Evolutionary conservation across 495 filamentous ascomycete genomes (phyloP), one percentile per base, ranked within the genome.

Genomic region (Tuber melanosporum): DNA sequence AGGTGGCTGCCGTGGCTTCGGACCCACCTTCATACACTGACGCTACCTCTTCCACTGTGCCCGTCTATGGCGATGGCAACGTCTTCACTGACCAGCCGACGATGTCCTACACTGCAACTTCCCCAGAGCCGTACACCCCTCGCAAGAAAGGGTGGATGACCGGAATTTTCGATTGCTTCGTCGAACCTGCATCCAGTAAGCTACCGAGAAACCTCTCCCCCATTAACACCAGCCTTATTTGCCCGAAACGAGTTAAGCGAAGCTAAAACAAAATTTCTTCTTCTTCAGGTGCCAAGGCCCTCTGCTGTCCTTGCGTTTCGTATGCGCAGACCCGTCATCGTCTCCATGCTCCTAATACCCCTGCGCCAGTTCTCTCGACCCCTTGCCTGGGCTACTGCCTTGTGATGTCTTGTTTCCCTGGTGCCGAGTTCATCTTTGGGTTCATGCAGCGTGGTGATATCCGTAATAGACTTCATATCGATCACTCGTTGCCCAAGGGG

Each of bases 321-420:
- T 83, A 83, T 71, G 81, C 81, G 10, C 81, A 83, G 49, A 83
- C 81, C 20, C 81, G 81, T 41, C 81, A 83, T 74, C 81, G 81
- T 45, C 78, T 83, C 39, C 81, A 82, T 70, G 66, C 75, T 46
- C 81, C 81, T 14, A 77, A 77, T 26, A 83, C 81, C n/a, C 78
- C 82, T 0, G 32, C 81, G 20, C 81, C 81, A 5, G 72, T 83
- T 20, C 80, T 80, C 75, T 80, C 78, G 14, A 72, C 81, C 20
- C 81, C 81, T 20, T 83, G 81, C 32, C 46, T 83, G 42, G 81
- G 81, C 74, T 83, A 83, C 72, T 78, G 77, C 70, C 71, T 82
- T 15, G 75, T 82, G 7, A 71, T 73, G 17, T 78, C 71, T 15
- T 71, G 73, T 14, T 71, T 83, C 45, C 81, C 81, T 43, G 81